Evolutionary conservation across 345 rosid genomes (phyloP).

Genomic region (Stellera chamaejasme): DNA sequence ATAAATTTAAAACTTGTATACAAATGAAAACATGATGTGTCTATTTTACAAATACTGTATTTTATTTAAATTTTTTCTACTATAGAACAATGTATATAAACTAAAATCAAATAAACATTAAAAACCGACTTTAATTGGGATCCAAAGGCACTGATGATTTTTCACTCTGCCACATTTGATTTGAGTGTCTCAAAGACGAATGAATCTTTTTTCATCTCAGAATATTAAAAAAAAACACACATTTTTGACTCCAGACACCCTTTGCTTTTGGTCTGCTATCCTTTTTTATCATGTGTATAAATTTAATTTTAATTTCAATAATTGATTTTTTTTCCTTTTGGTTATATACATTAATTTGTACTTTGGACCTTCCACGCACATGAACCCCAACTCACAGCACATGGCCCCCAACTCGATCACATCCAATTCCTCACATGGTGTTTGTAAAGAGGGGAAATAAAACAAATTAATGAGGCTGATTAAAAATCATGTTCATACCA

Average conservation of each 20-base stretch:
- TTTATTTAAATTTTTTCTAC: too few species aligned
- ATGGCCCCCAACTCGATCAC: too few species aligned
- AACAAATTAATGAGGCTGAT: too few species aligned
- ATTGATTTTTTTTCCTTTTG: constrained; percentile 11
- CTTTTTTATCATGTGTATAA: too few species aligned
- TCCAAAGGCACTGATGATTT: constrained; percentile 31
- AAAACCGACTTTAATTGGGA: constrained; percentile 28
- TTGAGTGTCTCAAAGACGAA: constrained; percentile 30
- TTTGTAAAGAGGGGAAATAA: too few species aligned
- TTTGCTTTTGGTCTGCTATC: background rate
- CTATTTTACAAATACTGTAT: too few species aligned
- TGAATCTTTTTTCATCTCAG: constrained; percentile 30
- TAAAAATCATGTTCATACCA: background rate
- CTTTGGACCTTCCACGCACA: constrained; percentile 25
- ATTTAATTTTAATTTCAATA: too few species aligned
- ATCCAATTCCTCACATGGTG: too few species aligned
- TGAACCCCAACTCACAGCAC: constrained; percentile 22
- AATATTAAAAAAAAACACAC: constrained; percentile 19
- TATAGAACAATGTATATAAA: too few species aligned
- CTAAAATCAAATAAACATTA: too few species aligned
- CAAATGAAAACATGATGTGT: too few species aligned
- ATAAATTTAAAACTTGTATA: too few species aligned
- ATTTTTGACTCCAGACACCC: constrained; percentile 1
- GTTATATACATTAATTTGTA: background rate
- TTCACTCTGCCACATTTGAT: constrained; percentile 8